phyloP scores from a whole-genome alignment of 2,329 filamentous ascomycete species.

The Zymoseptoria tritici region DNA sequence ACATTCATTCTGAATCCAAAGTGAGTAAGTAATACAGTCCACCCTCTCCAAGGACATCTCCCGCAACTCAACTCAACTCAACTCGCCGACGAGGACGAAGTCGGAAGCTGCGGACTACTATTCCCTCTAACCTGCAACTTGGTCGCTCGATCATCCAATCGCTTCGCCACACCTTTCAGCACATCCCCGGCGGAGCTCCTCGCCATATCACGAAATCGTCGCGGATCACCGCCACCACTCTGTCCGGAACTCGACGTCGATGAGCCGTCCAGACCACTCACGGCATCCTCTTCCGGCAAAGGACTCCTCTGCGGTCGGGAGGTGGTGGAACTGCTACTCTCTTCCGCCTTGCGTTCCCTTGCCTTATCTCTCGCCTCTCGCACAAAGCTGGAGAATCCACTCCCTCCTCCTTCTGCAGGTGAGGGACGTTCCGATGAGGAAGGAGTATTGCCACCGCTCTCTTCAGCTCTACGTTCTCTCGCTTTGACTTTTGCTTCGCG shows the following conservation, averaged over 20 bases:
- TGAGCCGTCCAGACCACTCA: not conserved
- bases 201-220: slow-evolving; percentile 13
- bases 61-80: not conserved
- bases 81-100: not conserved
- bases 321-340: not conserved
- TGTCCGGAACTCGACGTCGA: not conserved
- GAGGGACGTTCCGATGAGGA: not conserved
- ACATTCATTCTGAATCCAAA: not conserved
- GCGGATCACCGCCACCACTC: slow-evolving; percentile 9
- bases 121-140: slow-evolving; percentile 11
- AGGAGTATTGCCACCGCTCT: slow-evolving; percentile 3
- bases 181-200: slow-evolving; percentile 13
- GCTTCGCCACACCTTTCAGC: slow-evolving; percentile 12
- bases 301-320: not conserved
- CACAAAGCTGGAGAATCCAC: slow-evolving; percentile 15
- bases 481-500: slow-evolving; percentile 15
- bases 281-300: not conserved
- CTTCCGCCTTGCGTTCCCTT: slow-evolving; percentile 1
- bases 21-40: not conserved
- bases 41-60: not conserved
- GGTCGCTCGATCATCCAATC: slow-evolving; percentile 14
- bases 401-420: not conserved
- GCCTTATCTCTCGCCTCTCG: slow-evolving; percentile 15
- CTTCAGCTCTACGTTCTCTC: slow-evolving; percentile 11
- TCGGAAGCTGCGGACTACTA: not conserved